These are phyloP conservation scores for Onygena corvina DNA, from an alignment of 2,329 filamentous ascomycete species.

Conservation along the genomic window DNA sequence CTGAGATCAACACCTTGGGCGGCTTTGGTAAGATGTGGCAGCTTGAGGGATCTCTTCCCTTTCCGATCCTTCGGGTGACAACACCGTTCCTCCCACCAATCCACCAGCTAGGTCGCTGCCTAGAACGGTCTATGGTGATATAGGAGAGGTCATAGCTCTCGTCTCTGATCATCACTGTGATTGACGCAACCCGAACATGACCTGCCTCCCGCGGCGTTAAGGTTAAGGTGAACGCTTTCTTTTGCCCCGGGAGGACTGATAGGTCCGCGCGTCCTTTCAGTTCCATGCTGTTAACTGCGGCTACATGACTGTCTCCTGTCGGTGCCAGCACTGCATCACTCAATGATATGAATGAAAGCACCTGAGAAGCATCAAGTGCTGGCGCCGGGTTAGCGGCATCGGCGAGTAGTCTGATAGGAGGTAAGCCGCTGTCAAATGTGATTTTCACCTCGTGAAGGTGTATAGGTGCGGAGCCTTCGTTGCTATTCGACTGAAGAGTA, in stretches of 20 bases:
- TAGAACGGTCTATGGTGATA: constrained; percentile 39
- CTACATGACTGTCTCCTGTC: constrained; percentile 27
- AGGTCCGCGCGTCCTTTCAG: constrained; percentile 51
- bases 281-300: constrained; percentile 19
- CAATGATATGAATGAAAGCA: constrained; percentile 25
- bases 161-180: constrained; percentile 51
- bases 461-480: constrained; percentile 36
- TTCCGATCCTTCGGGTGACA: constrained; percentile 31
- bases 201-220: constrained; percentile 70
- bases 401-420: constrained; percentile 32
- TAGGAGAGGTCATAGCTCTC: constrained; percentile 57
- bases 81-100: constrained; percentile 26
- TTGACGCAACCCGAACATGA: constrained; percentile 54
- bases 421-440: constrained; percentile 42
- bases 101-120: constrained; percentile 34
- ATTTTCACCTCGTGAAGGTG: constrained; percentile 39
- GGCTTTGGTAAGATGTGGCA: constrained; percentile 75
- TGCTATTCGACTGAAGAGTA: constrained; percentile 39
- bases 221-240: constrained; percentile 57
- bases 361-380: constrained; percentile 16
- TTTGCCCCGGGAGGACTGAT: constrained; percentile 53
- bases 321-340: constrained; percentile 15
- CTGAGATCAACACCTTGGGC: constrained; percentile 71
- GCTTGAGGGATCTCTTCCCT: constrained; percentile 39
- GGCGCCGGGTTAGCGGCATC: constrained; percentile 18